Base-by-base conservation (phyloP, 306 rosid genomes). In the Begonia peltatifolia region DNA sequence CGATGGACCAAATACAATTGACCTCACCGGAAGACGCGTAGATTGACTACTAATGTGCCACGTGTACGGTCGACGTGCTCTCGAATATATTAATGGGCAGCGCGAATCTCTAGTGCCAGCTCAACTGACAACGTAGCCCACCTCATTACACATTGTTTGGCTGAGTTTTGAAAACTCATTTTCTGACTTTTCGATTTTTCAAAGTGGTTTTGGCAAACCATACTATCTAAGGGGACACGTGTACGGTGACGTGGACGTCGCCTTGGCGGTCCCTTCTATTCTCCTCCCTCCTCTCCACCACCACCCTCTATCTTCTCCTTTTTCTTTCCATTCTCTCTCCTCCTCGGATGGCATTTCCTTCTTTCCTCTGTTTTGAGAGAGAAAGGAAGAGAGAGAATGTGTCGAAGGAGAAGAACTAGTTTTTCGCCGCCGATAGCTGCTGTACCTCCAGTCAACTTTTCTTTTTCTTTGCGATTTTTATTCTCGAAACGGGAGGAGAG, bases 211-310 rank as follows among this genome's bases (percentile, higher is more conserved):
- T 7, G 3, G 9, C 38, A 30, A 30, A 20, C 23, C 2, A 20
- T 1, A 53, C 62, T 35, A 0, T n/a, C 36, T 42, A 12, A 0
- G 60, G 52, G 56, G 77, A 83, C 99, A 90, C 95, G 95, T 90
- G 99, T 75, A 38, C 6, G 65, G 46, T 86, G 94, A 90, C 95
- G 92, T 86, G 95, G 94, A 52, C 10, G 50, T 63, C 52, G 69
- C 63, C 71, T 71, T 71, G 79, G 78, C 82, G 76, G 79, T 50
- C 76, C 74, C 53, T 57, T 56, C 47, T 16, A 41, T 12, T 42
- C 53, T 54, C 58, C 7, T 36, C 46, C 56, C 11, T 46, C 41
- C 14, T 35, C 63, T 55, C 42, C 68, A 56, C 47, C 71, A 14
- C 61, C 67, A 54, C 63, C 52, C 49, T 53, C 23, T 51, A 35